Base-by-base conservation (phyloP, 148 eudicot genomes). In the Rhododendron henanense region DNA sequence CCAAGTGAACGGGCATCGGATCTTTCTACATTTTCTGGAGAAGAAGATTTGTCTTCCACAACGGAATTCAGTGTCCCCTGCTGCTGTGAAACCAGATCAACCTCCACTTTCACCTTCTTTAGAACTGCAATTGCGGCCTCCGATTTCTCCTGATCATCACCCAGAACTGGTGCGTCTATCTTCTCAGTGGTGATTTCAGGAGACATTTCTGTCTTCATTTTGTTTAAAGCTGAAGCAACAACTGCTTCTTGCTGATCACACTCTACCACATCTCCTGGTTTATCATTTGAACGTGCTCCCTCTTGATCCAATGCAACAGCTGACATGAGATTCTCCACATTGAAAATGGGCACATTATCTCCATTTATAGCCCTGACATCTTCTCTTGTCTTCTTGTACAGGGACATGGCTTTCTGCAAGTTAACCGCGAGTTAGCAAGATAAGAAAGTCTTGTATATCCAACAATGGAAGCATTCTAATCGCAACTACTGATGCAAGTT, bases 321-420 rank as follows among this genome's bases (percentile, higher is more conserved):
- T 44, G 69, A 25, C 81, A 57, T 31, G 0, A n/a, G 83, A 61
- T 75, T 44, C 57, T 53, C 61, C 73, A 39, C 44, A 39, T 23
- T 69, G 50, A 69, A 65, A 31, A 86, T 37, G n/a, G 81, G 51
- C 23, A 55, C 50, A 44, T 67, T 85, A 81, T 88, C 88, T 28
- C 83, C 87, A 84, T 78, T 84, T 79, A 63, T 65, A 13, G 85
- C 25, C 37, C 41, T n/a, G 21, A 74, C 44, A 35, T 83, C 88
- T 53, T 86, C 88, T 74, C 81, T 88, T 31, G 81, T 83, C 87
- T 84, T 90, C 84, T 90, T 87, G 87, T 92, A 92, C 16, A 91
- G 90, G 55, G 90, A 84, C 90, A 92, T 86, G 23, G 94, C 92
- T 88, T 90, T 92, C 93, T 92, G 92, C 89, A 92, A 89, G 57